phyloP scores from a whole-genome alignment of 371 early-diverging fungal species.

The Entomophthora muscae region DNA sequence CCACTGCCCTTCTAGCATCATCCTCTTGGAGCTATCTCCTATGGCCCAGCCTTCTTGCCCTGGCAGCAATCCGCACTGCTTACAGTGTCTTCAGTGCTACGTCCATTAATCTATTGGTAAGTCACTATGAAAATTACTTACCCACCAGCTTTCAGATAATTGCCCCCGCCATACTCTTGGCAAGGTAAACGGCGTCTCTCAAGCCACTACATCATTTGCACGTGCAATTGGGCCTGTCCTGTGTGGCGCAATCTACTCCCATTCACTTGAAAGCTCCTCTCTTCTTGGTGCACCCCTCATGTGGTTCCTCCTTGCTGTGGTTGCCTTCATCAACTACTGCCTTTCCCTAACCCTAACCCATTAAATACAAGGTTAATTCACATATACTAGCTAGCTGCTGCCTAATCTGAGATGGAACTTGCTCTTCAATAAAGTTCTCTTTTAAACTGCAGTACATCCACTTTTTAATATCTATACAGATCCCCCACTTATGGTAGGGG shows the following conservation, averaged over 20 bases:
- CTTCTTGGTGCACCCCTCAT: constrained; percentile 20
- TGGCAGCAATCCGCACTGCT: background rate
- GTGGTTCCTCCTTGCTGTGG: background rate
- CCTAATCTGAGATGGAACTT: background rate
- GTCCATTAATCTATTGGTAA: background rate
- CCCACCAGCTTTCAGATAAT: background rate
- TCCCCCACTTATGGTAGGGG: too few relatives aligned
- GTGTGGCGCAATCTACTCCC: constrained; percentile 45
- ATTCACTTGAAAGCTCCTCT: constrained; percentile 30
- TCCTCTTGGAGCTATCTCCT: background rate
- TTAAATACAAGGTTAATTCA: background rate
- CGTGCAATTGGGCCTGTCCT: constrained; percentile 47
- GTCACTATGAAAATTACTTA: background rate
- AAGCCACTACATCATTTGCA: constrained; percentile 34
- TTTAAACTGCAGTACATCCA: background rate
- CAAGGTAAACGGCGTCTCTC: constrained; percentile 45
- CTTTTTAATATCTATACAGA: background rate
- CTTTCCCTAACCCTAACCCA: background rate
- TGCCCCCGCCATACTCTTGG: constrained; percentile 21
- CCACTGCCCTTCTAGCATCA: background rate
- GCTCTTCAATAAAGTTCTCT: background rate
- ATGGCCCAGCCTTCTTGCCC: background rate
- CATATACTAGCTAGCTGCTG: background rate
- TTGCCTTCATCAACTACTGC: background rate
- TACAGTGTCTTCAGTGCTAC: background rate